Evolutionary conservation across 2,329 filamentous ascomycete genomes (phyloP), one percentile per base, ranked within the genome.

Genomic region (Microcyclosporella mali): DNA sequence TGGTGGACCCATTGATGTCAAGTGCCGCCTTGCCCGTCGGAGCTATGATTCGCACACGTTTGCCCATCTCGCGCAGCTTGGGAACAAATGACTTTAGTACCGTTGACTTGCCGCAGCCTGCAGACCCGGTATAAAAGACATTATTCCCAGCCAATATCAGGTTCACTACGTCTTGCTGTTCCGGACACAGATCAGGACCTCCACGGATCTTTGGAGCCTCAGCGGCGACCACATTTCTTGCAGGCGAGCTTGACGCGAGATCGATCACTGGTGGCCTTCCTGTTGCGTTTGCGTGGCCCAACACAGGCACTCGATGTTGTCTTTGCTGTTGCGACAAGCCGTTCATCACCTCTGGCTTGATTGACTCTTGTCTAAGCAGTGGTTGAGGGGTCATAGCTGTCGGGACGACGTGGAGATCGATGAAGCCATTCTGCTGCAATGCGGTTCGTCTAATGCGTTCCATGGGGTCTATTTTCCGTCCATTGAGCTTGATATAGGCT

Each of bases 71-170:
- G 7, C 48, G 45, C 1, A 78, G 61, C 4, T 61, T 56, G 6
- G 56, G 60, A 2, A 69, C 69, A 30, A 77, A 71, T 6, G 68
- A 67, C 45, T 71, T 72, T 0, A 81, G 60, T 1, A 79, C 71
- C 0, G 74, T 75, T 0, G 73, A 76, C 54, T 81, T 81, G 2
- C 77, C 78, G 34, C 71, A 75, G 1, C 79, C 79, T 12, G 79
- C 79, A 0, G 76, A 78, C 6, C 80, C 79, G 0, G 79, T 82
- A 51, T 77, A 82, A 55, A 82, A 84, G 9, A 82, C 74, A 41
- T 82, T 82, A 1, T 56, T 48, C 0, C 77, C 74, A 27, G 40
- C 37, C 18, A 50, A 17, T 15, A 52, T 52, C 25, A 43, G 33
- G 30, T 53, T 48, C 1, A 51, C 48, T 12, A 51, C 48, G 16